Base-by-base conservation (phyloP, 192 early-diverging fungal genomes). In the Umbelopsis ramanniana region DNA sequence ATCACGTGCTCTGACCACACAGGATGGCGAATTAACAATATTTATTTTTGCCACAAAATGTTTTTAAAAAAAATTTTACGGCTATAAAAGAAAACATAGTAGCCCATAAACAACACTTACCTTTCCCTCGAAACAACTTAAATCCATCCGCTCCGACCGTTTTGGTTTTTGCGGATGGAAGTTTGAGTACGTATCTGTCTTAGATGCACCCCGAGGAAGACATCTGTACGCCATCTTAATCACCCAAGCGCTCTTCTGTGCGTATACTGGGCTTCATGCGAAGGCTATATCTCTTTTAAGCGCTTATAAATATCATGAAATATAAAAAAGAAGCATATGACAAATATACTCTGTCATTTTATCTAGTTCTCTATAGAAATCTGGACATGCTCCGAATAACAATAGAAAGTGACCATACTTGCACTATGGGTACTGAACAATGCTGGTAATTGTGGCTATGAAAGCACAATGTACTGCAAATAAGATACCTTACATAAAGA, bases 81-180 rank as follows among this genome's bases (percentile, higher is more conserved):
- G 15, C 26, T 29, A 63, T 63, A 63, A 17, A 63, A 63, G 17
- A 63, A 63, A 17, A 37, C 35, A 11, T 11, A 5, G 2, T n/a
- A 35, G 26, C 0, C 29, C 29, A 37, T 60, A 19, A 19, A 3
- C 3, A 63, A 14, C 7, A 14, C 17, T 37, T 63, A 63, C 57
- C 57, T 63, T 63, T 63, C 57, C 57, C 57, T 63, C 57, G 57
- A 63, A 63, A 14, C 33, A 63, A 38, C 57, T 37, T 33, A 37
- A 63, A 35, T 11, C 57, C 33, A 35, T 63, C 33, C 57, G 57
- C 57, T 63, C 57, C 57, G 57, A 63, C 57, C 57, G 57, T 63
- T 63, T 63, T 63, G 57, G 57, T 63, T 63, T 63, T 63, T 63
- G 57, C 57, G 57, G 57, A 63, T 63, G 57, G 57, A 37, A 17